phyloP scores from a whole-genome alignment of 2,329 filamentous ascomycete species.

The Hypocreales sp. region DNA sequence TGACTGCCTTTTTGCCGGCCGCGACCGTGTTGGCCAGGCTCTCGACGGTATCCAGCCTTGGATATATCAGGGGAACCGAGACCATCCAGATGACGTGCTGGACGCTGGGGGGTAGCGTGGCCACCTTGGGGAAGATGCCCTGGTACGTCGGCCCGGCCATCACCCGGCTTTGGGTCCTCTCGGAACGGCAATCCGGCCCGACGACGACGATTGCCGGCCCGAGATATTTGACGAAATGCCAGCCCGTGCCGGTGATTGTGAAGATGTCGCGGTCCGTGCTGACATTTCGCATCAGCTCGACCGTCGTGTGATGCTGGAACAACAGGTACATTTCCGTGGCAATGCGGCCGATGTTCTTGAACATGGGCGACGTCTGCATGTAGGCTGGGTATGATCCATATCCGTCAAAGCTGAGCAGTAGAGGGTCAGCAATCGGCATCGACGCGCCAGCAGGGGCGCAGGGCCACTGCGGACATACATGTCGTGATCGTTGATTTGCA shows the following conservation, averaged over 20 bases:
- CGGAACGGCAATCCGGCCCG: slow-evolving; percentile 81
- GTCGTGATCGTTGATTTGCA: slow-evolving; percentile 92
- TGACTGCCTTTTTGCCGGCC: slow-evolving; percentile 92
- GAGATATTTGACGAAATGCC: slow-evolving; percentile 96
- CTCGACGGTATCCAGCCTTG: slow-evolving; percentile 80
- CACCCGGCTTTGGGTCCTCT: slow-evolving; percentile 79
- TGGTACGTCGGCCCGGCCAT: slow-evolving; percentile 96
- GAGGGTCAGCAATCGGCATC: neutral
- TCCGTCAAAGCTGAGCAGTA: slow-evolving; percentile 64
- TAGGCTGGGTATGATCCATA: slow-evolving; percentile 96
- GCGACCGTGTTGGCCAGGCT: slow-evolving; percentile 81
- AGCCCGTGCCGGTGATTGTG: slow-evolving; percentile 90
- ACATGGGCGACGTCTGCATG: slow-evolving; percentile 95
- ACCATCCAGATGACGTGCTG: slow-evolving; percentile 97
- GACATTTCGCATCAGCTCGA: slow-evolving; percentile 83
- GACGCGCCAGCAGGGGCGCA: slow-evolving; percentile 19
- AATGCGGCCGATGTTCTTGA: slow-evolving; percentile 93
- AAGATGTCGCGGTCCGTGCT: slow-evolving; percentile 83
- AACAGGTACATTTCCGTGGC: slow-evolving; percentile 96
- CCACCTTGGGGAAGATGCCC: slow-evolving; percentile 90
- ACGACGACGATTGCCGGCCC: slow-evolving; percentile 83
- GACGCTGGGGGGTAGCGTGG: slow-evolving; percentile 75
- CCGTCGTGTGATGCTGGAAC: slow-evolving; percentile 94
- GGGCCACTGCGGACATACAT: no score
- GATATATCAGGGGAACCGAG: slow-evolving; percentile 81